Base-by-base conservation (phyloP, 371 early-diverging fungal species). In the Polyrhizophydium stewartii region DNA sequence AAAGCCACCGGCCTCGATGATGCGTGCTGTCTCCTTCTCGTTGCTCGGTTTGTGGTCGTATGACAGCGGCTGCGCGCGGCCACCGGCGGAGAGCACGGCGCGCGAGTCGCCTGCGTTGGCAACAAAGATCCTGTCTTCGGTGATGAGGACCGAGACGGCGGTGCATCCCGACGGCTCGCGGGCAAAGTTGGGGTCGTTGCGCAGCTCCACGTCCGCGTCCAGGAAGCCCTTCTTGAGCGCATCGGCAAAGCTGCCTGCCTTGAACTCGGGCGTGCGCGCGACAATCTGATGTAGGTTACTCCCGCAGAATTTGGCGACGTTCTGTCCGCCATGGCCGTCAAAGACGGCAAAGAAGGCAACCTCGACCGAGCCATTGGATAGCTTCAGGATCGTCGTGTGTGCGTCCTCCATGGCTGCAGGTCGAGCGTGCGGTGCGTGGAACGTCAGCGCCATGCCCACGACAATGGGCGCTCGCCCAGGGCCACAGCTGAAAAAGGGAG, bases 21-120 rank as follows among this genome's bases (percentile, higher is more conserved):
- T 97, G 40, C 98, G 84, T 50, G 77, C 77, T 24, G 81, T 72
- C 75, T 97, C 98, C 45, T 75, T 87, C 77, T 76, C 74, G 70
- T 91, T 88, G 22, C 70, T 82, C 21, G 98, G 98, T 70, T 97
- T 97, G 78, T 97, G 98, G 73, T 97, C 98, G 63, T 79, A 75
- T n/a, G 94, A 93, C 60, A 97, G 74, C 10, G 89, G 81, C 21
- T 78, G 71, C 1, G 92, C 91, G 6, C 62, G 64, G 17, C 98
- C 98, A 33, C 80, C 68, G 40, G 69, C 69, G 6, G 58, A 61
- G 28, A 97, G 67, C 46, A 97, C 87, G 31, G 92, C 90, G 33
- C 98, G 86, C 45, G 95, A 94, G 77, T 97, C 98, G 49, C 98
- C 98, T 16, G 95, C 94, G 65, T 97, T 97, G 46, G 87, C 92